Evolutionary conservation across 2,329 filamentous ascomycete genomes (phyloP), one percentile per base, ranked within the genome.

Genomic region (Ceratocystis papillata): DNA sequence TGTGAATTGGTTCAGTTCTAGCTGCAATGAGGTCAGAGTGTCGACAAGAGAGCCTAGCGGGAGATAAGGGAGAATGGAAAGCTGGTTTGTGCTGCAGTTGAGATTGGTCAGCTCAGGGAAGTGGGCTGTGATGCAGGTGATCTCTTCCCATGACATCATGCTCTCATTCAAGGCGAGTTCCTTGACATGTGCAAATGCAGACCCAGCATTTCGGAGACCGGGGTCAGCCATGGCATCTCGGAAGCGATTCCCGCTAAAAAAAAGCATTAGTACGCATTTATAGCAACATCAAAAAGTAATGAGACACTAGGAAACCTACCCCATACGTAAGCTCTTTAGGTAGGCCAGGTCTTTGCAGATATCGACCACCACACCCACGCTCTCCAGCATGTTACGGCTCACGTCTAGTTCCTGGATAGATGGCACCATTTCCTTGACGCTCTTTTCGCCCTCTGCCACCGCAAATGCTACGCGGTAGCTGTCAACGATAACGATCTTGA

Each of bases 401-500:
- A 99, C 75, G 73, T 96, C 92, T 59, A 97, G 78, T 72, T 96
- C 89, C 1, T 81, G 78, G 64, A 96, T 86, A 70, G 84, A 82
- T 1, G 85, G 84, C 65, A 84, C 87, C n/a, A 78, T 79, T 63
- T 79, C 74, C 5, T 72, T 71, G 60, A 86, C 81, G 17, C 74
- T 71, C 8, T 69, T 75, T 20, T 75, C 72, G 1, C 69, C 72
- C 0, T 72, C 75, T 1, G 69, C 70, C 45, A 72, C 73, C 3
- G 77, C 74, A 41, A 70, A 72, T 8, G 73, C 75, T 69, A 97
- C 81, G 63, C 83, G 79, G 72, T 90, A 76, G 15, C 87, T 86
- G 76, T 97, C 92, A 6, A 99, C 79, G 48, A 97, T 84, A 62
- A 95, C 86, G 65, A 92, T 86, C 70, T 82, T 87, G 68, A 97